Base-by-base conservation (phyloP, 2,329 filamentous ascomycete genomes). In the Talaromyces verruculosus region DNA sequence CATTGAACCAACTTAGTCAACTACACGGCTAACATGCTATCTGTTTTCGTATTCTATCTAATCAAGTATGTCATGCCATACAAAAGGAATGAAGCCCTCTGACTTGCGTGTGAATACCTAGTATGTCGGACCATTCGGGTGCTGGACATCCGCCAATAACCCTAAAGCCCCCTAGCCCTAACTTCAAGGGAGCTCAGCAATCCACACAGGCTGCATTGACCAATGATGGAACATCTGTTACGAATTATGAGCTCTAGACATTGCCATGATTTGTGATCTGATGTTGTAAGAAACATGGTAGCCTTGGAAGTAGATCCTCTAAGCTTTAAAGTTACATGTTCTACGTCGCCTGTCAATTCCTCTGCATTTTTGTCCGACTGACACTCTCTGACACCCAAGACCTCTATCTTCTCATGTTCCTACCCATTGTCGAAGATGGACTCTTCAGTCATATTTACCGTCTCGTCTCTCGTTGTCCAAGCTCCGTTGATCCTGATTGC, bases 41-140 rank as follows among this genome's bases (percentile, higher is more conserved):
- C 8, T n/a, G n/a, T 47, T 11, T 47, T 22, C n/a, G n/a, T 5
- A 47, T 3, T 22, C 3, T 51, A 19, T 33, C 1, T 33, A 15
- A 53, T 25, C 28, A 33, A 15, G 19, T 19, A 55, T 35, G 17
- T 13, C 11, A 35, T 35, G 33, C 49, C 30, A 13, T 19, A 19
- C 15, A 11, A 19, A 2, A 55, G 15, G 17, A 53, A 55, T 55
- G 28, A 2, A 7, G 3, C 1, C 11, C 5, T 19, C 28, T 53
- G 28, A 33, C 6, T 11, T 55, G 8, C 25, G 30, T 55, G 51
- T 37, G 19, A 33, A 35, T 35, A 8, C 5, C 17, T 55, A n/a
- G 17, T 33, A 33, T 33, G 5, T 60, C 58, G 17, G 41, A 30
- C 58, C 58, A 60, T 45, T 43, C 58, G 58, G 58, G 35, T 43